A percentile compares a stretch with the other conserved stretches of the same genome.
Conservation (phyloP, 768 basidiomycete species). For the Macrolepiota fuliginosa region DNA sequence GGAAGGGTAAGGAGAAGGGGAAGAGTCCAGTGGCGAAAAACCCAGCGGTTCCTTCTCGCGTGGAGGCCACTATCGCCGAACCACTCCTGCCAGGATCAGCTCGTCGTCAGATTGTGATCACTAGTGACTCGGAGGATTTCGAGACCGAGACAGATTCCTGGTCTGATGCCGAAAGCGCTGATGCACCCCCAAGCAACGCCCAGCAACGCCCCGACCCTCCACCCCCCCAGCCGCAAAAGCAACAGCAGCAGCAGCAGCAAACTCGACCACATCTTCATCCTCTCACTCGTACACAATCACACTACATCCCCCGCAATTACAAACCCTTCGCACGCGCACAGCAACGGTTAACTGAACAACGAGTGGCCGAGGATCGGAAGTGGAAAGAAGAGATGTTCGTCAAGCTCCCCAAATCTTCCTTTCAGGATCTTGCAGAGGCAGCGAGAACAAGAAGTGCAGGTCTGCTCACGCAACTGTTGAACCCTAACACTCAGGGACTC, state of each 20-base stretch:
- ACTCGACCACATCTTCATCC: constrained; percentile 14
- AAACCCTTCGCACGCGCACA: constrained; percentile 11
- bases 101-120: constrained; percentile 4
- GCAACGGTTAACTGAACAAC: constrained; percentile 20
- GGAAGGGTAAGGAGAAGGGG: constrained; percentile 11
- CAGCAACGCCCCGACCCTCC: not conserved
- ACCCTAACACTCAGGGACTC: constrained; percentile 64
- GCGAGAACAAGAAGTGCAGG: constrained; percentile 44
- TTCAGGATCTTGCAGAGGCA: constrained; percentile 47
- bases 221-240: not conserved
- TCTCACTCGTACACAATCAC: constrained; percentile 26
- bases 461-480: constrained; percentile 64
- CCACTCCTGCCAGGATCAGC: constrained; percentile 4
- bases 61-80: constrained; percentile 8
- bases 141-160: constrained; percentile 11
- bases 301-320: constrained; percentile 20
- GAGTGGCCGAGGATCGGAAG: constrained; percentile 60
- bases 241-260: constrained; percentile 12
- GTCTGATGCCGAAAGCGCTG: constrained; percentile 5
- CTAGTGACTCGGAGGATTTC: constrained; percentile 9
- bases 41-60: not conserved
- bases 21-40: not conserved
- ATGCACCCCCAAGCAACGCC: not conserved
- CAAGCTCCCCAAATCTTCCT: constrained; percentile 67
- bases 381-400: constrained; percentile 70